Evolutionary conservation across 768 basidiomycete species (phyloP).

Genomic region (Mycena kentingensis): DNA sequence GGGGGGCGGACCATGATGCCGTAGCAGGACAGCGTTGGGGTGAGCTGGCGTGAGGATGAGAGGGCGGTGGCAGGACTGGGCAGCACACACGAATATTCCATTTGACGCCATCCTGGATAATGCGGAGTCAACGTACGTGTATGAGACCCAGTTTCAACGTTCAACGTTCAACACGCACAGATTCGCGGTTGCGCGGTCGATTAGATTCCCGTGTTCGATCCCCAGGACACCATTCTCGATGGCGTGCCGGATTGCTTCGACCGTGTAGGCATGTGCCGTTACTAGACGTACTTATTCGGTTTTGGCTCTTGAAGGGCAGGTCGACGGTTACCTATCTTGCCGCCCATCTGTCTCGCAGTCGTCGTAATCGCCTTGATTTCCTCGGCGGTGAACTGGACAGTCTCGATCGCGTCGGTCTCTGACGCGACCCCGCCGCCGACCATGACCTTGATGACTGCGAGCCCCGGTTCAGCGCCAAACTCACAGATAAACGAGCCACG

Average conservation of each 20-base stretch:
- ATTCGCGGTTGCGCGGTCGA: constrained; percentile 40
- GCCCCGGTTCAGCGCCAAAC: background rate
- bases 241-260: constrained; percentile 45
- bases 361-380: constrained; percentile 46
- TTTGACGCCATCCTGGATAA: constrained; percentile 38
- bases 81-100: constrained; percentile 34
- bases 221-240: constrained; percentile 46
- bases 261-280: constrained; percentile 38
- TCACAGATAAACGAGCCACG: background rate
- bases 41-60: constrained; percentile 24
- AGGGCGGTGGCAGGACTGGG: background rate
- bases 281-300: constrained; percentile 11
- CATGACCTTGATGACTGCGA: constrained; percentile 40
- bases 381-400: constrained; percentile 43
- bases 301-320: background rate
- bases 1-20: constrained; percentile 45
- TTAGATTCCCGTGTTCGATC: constrained; percentile 50
- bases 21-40: constrained; percentile 46
- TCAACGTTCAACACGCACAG: constrained; percentile 23
- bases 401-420: constrained; percentile 46
- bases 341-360: constrained; percentile 44
- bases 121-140: background rate
- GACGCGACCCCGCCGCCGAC: constrained; percentile 45
- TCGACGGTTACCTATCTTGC: constrained; percentile 36
- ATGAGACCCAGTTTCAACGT: background rate